Evolutionary conservation across 2,329 filamentous ascomycete genomes (phyloP).

Genomic region (Fusarium setosum): DNA sequence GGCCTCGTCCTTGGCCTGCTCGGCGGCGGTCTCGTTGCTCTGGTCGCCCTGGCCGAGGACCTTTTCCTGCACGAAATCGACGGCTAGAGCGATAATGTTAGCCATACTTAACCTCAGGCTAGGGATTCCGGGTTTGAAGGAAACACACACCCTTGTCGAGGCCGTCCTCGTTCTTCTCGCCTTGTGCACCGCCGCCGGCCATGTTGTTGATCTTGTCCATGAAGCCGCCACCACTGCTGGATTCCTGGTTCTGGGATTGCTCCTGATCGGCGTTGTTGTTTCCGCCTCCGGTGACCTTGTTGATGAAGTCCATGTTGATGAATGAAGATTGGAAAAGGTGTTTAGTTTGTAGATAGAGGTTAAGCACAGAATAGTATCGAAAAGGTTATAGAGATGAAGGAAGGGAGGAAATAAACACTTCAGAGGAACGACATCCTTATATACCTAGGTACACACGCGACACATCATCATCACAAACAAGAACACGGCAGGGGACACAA

Average conservation of each 20-base stretch:
- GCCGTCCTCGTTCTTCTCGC: constrained; percentile 85
- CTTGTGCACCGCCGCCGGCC: constrained; percentile 77
- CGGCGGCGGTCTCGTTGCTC: constrained; percentile 76
- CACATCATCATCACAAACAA: neutral
- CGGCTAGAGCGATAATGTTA: constrained; percentile 57
- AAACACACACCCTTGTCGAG: constrained; percentile 77
- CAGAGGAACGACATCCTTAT: constrained; percentile 14
- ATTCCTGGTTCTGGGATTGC: constrained; percentile 35
- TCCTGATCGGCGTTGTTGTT: constrained; percentile 42
- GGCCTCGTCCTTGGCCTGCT: constrained; percentile 87
- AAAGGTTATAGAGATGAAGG: neutral
- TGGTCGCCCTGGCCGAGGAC: constrained; percentile 77
- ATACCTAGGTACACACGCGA: neutral
- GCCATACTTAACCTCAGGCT: too few species aligned
- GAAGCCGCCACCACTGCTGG: constrained; percentile 63
- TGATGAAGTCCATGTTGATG: constrained; percentile 65
- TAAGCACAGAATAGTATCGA: neutral
- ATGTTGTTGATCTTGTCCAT: constrained; percentile 77
- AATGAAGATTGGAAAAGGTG: neutral
- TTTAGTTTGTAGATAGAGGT: neutral
- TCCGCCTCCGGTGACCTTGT: constrained; percentile 59
- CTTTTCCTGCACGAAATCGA: constrained; percentile 84
- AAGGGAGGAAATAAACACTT: neutral
- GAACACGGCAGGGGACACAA: constrained; percentile 1
- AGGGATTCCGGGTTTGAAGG: neutral